These are phyloP conservation scores for Pseudogymnoascus sp. DNA, from an alignment of 2,329 filamentous ascomycete genomes.

Conservation along the genomic window DNA sequence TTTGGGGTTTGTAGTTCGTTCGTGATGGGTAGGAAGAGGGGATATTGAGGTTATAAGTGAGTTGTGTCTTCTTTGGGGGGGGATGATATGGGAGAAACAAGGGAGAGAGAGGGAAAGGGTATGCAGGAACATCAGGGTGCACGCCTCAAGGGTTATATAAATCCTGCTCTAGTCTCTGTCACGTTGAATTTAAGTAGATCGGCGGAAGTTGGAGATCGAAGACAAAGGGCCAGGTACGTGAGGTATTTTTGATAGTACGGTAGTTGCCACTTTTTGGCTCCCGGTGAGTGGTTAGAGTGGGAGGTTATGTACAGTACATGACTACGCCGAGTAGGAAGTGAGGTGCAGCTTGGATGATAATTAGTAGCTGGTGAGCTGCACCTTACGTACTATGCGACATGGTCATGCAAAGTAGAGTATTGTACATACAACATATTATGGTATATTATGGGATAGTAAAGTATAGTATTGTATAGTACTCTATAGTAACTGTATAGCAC, in stretches of 20 bases:
- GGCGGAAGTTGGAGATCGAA: not conserved
- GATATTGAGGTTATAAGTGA: not conserved
- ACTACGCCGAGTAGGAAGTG: not conserved
- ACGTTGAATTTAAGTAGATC: slow-evolving; percentile 4
- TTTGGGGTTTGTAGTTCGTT: not conserved
- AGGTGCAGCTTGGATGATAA: not conserved
- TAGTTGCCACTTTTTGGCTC: not conserved
- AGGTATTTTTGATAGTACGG: not conserved
- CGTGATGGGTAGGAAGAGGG: not conserved
- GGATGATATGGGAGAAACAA: not conserved
- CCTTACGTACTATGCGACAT: not conserved
- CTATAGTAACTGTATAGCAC: not conserved
- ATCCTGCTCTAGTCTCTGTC: not conserved
- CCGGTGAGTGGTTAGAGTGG: too few species aligned
- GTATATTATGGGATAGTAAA: not conserved
- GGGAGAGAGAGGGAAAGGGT: not conserved
- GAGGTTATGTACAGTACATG: not conserved
- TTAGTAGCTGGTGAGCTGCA: not conserved
- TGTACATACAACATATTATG: not conserved
- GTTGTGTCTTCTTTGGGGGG: not conserved
- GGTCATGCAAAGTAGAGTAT: not conserved
- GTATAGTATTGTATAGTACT: not conserved
- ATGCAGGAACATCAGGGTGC: not conserved
- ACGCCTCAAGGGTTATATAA: not conserved
- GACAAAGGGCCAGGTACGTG: not conserved